phyloP scores from a whole-genome alignment of 2,329 filamentous ascomycete species.

The Huntiella moniliformis region DNA sequence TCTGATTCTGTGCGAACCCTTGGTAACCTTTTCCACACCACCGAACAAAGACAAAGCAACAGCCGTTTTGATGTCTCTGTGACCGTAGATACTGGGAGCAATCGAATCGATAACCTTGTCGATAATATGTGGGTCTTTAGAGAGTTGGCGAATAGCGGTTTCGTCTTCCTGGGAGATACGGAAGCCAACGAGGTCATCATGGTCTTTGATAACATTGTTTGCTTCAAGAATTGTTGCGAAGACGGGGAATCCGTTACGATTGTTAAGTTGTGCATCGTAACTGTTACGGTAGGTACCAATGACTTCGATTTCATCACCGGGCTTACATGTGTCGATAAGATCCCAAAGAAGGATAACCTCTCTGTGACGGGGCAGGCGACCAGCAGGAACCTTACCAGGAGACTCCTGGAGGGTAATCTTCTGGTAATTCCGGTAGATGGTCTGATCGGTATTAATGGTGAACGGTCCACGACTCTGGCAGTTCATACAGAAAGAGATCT shows the following conservation, averaged over 20 bases:
- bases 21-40: slow-evolving; percentile 79
- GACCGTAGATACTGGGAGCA: slow-evolving; percentile 92
- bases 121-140: slow-evolving; percentile 74
- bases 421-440: slow-evolving; percentile 96
- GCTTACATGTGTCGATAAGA: slow-evolving; percentile 89
- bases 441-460: slow-evolving; percentile 90
- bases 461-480: slow-evolving; percentile 93
- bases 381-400: slow-evolving; percentile 87
- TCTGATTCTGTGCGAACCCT: slow-evolving; percentile 74
- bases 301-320: slow-evolving; percentile 92
- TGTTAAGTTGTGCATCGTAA: slow-evolving; percentile 93
- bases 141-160: slow-evolving; percentile 69
- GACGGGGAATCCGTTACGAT: slow-evolving; percentile 95
- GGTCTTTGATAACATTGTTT: slow-evolving; percentile 90
- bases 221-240: slow-evolving; percentile 96
- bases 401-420: slow-evolving; percentile 95
- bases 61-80: slow-evolving; percentile 92
- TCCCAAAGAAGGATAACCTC: slow-evolving; percentile 96
- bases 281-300: slow-evolving; percentile 97
- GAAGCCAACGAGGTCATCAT: slow-evolving; percentile 95
- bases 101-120: slow-evolving; percentile 88
- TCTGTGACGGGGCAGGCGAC: slow-evolving; percentile 76
- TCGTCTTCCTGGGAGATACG: slow-evolving; percentile 89
- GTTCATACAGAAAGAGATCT: slow-evolving; percentile 88
- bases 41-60: slow-evolving; percentile 88